A percentile compares a stretch with the other conserved stretches of the same genome.
Conservation (phyloP, 306 rosid genomes). For the Trifolium subterraneum region DNA sequence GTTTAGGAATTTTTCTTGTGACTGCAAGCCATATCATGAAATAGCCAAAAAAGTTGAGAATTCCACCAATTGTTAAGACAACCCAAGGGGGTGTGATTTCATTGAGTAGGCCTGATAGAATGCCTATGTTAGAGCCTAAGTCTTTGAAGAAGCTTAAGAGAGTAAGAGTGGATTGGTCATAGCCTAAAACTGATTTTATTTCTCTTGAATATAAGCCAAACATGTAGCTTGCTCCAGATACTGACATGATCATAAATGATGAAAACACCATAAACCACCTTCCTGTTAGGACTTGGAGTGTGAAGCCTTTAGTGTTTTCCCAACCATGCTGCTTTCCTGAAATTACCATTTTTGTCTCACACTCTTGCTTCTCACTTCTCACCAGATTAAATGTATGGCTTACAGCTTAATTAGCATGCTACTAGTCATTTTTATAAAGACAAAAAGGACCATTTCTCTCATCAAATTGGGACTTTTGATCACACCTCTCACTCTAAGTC, state of each 20-base stretch:
- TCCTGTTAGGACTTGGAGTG: conserved; percentile 44
- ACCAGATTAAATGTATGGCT: too few relatives aligned
- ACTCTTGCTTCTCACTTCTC: background rate
- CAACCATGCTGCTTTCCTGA: background rate
- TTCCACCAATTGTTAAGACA: conserved; percentile 47
- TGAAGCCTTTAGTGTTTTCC: conserved; percentile 1
- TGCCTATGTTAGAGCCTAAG: conserved; percentile 50
- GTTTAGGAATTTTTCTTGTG: conserved; percentile 45
- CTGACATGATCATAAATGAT: conserved; percentile 53
- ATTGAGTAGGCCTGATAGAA: conserved; percentile 47
- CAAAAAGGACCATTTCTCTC: too few relatives aligned
- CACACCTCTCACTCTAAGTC: too few relatives aligned
- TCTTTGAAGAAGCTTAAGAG: conserved; percentile 51
- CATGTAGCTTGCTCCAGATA: conserved; percentile 58
- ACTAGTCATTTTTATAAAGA: too few relatives aligned
- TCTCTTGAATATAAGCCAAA: conserved; percentile 49
- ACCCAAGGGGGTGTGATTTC: conserved; percentile 54
- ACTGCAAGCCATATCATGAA: conserved; percentile 57
- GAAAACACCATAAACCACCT: conserved; percentile 56
- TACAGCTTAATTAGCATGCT: too few relatives aligned
- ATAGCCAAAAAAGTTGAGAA: conserved; percentile 47
- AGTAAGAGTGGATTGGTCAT: conserved; percentile 52
- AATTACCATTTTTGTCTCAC: conserved; percentile 6
- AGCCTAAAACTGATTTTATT: conserved; percentile 47
- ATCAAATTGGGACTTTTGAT: too few relatives aligned